Conservation (phyloP, 2,329 filamentous ascomycete genomes). For the Cladophialophora chaetospira region DNA sequence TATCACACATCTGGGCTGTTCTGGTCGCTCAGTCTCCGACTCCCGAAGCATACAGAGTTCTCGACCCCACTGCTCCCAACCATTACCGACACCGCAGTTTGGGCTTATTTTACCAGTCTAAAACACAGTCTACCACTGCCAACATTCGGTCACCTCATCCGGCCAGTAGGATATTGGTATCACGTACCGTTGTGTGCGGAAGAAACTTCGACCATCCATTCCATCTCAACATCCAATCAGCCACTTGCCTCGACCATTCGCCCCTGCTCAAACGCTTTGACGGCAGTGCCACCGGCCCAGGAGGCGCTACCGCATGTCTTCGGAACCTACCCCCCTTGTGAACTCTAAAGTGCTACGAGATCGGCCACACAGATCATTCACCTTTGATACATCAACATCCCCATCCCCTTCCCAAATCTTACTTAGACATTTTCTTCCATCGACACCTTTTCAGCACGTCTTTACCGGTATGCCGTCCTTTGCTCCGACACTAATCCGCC, state of each 20-base stretch:
- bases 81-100: conserved; percentile 4
- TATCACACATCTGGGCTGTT: background rate
- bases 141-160: background rate
- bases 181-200: no score
- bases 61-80: background rate
- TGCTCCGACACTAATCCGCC: background rate
- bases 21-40: background rate
- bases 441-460: background rate
- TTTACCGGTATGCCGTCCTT: background rate
- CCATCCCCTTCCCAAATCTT: conserved; percentile 14
- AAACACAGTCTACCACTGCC: background rate
- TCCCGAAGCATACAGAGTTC: background rate
- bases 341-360: conserved; percentile 17
- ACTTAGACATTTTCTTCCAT: conserved; percentile 7
- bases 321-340: conserved; percentile 1
- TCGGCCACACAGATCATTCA: conserved; percentile 14
- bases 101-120: background rate
- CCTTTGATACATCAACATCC: conserved; percentile 19
- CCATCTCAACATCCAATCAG: background rate
- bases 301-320: conserved; percentile 9
- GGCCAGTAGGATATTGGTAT: background rate
- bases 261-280: background rate
- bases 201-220: background rate
- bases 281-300: background rate
- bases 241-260: background rate